Evolutionary conservation across 1,284 basidiomycete species (phyloP).

Genomic region (Melampsora americana): DNA sequence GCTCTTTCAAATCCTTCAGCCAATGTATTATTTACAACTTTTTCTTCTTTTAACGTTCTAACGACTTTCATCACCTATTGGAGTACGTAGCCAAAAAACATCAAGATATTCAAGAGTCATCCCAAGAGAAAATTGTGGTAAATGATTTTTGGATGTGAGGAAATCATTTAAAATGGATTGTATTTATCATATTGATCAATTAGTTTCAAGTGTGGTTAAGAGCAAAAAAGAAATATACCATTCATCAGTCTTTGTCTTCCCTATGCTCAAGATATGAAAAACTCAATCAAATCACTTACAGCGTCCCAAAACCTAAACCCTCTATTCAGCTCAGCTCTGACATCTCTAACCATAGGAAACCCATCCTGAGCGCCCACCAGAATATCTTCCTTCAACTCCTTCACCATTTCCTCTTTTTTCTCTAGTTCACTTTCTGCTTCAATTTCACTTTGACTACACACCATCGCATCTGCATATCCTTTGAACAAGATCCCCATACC

Average conservation of each 20-base stretch:
- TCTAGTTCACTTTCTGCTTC: constrained; percentile 73
- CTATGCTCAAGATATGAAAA: constrained; percentile 45
- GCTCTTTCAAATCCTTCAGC: constrained; percentile 92
- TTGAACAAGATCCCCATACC: constrained; percentile 96
- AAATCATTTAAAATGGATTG: too few relatives aligned
- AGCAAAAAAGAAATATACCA: constrained; percentile 36
- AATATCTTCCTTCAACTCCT: constrained; percentile 54
- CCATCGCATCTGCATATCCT: constrained; percentile 58
- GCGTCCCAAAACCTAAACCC: constrained; percentile 98
- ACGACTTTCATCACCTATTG: constrained; percentile 80
- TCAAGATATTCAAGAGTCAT: too few relatives aligned
- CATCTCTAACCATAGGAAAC: constrained; percentile 84
- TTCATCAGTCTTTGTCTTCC: neutral
- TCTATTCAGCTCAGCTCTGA: constrained; percentile 81
- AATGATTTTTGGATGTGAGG: too few relatives aligned
- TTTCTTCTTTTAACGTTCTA: constrained; percentile 72
- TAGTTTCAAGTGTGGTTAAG: too few relatives aligned
- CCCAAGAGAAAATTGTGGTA: constrained; percentile 34
- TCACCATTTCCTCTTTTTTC: constrained; percentile 80
- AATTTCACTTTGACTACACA: constrained; percentile 46
- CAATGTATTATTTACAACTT: constrained; percentile 70
- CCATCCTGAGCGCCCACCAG: constrained; percentile 74
- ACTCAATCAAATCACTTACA: constrained; percentile 61
- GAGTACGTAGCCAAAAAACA: too few relatives aligned
- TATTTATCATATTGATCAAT: neutral